phyloP scores from a whole-genome alignment of 768 basidiomycete species.

The Coprinopsis marcescibilis region DNA sequence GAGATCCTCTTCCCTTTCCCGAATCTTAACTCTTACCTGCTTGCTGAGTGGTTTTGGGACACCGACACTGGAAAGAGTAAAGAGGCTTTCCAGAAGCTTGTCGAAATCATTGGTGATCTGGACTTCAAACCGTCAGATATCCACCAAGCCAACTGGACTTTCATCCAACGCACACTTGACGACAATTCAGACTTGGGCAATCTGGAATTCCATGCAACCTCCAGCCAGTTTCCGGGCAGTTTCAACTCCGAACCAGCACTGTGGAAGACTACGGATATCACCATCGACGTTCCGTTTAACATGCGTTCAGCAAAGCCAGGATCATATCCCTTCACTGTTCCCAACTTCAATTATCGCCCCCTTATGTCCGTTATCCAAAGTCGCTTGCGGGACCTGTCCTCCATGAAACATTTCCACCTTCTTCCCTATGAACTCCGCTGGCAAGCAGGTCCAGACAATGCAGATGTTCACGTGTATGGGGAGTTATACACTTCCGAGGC shows the following conservation, averaged over 20 bases:
- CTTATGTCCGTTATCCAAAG: conserved; percentile 1
- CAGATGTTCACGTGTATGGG: conserved; percentile 11
- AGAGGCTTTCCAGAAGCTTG: background rate
- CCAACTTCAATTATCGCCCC: conserved; percentile 3
- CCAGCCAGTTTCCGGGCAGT: background rate
- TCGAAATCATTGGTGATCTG: background rate
- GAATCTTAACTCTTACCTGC: background rate
- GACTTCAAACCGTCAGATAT: background rate
- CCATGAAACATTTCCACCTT: conserved; percentile 12
- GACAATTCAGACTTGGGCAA: background rate
- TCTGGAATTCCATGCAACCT: background rate
- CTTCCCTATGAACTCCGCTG: conserved; percentile 14
- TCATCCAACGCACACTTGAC: background rate
- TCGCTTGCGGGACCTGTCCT: background rate
- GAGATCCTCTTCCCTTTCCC: conserved; percentile 12
- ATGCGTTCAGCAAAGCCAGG: background rate
- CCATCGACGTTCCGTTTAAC: conserved; percentile 5
- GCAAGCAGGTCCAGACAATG: background rate
- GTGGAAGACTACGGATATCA: background rate
- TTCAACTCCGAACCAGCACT: background rate
- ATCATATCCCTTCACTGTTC: background rate
- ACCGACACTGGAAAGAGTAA: conserved; percentile 1
- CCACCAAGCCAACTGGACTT: background rate
- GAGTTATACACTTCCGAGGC: conserved; percentile 18
- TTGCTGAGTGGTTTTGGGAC: no score